Conservation (phyloP, 306 rosid species). For the Vigna mungo region DNA sequence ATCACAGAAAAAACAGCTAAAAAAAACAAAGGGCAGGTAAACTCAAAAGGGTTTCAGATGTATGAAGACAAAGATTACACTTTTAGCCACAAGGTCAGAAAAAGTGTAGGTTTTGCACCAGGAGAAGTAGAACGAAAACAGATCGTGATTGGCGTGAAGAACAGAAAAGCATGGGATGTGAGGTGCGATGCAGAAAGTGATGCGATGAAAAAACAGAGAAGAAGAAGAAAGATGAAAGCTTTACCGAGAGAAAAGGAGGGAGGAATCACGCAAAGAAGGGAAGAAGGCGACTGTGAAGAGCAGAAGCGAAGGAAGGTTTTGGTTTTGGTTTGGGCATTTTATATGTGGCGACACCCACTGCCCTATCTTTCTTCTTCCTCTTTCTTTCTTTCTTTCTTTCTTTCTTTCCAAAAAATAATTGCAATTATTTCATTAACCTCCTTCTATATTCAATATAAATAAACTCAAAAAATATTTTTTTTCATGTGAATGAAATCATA, state of each 20-base stretch:
- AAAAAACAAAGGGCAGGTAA: neutral
- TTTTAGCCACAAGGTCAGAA: neutral
- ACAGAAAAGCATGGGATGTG: neutral
- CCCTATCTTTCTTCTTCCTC: conserved; percentile 29
- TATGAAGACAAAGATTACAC: neutral
- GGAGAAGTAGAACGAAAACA: neutral
- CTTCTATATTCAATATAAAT: too few relatives aligned
- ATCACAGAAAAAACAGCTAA: neutral
- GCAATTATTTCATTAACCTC: too few relatives aligned
- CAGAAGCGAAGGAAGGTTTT: neutral
- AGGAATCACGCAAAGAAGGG: neutral
- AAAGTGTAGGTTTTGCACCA: neutral
- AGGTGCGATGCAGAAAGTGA: neutral
- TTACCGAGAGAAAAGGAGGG: neutral
- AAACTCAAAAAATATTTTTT: too few relatives aligned
- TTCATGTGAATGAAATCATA: too few relatives aligned
- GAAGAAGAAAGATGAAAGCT: neutral
- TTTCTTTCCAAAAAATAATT: too few relatives aligned
- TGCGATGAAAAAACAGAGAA: neutral
- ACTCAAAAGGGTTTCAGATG: conserved; percentile 17
- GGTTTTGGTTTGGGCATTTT: conserved; percentile 20
- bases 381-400: neutral
- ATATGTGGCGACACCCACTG: conserved; percentile 17
- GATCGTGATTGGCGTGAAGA: conserved; percentile 28
- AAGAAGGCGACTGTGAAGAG: conserved; percentile 5